Base-by-base conservation (phyloP, 179 eudicot species). In the Spergularia azorica region DNA sequence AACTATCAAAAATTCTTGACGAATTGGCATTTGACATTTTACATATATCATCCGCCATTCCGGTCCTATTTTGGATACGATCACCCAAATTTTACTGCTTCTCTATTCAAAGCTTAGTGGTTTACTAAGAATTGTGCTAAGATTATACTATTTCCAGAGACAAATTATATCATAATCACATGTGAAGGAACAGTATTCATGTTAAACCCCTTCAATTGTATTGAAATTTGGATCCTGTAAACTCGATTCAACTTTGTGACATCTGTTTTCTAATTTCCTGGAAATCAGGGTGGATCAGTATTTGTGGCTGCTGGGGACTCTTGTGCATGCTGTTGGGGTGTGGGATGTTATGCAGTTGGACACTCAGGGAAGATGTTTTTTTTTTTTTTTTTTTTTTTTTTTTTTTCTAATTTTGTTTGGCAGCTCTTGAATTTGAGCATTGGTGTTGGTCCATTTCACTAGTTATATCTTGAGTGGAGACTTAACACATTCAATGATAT, bases 261-360 rank as follows among this genome's bases (percentile, higher is more conserved):
- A 15, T 0, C 10, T 36, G 20, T 65, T 62, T 16, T 65, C 20
- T 65, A 18, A 70, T 48, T 79, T 72, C 68, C 59, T 72, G 51
- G 11, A 63, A 71, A 73, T 51, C 81, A 95, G 97, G 87, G 84
- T 69, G 89, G 91, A 59, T 92, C 95, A 32, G 77, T 95, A 54
- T 93, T 75, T 81, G 88, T 89, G 8, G 98, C 97, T 79, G 89
- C 97, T 81, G 98, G 98, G 67, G 93, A 95, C 82, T 93, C 97
- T 64, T 90, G 88, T 84, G 98, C 98, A 6, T 95, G 93, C 86
- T 93, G 96, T 79, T 95, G 98, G 98, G 98, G 93, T 84, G 82
- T 95, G 97, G 98, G 92, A 92, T 75, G 88, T 81, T 55, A n/a
- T 57, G 5, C 10, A 48, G 69, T 67, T 0, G 20, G 9, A 51